Evolutionary conservation across 78 protist genomes (phyloP).

Genomic region (Creolimax fragrantissima): DNA sequence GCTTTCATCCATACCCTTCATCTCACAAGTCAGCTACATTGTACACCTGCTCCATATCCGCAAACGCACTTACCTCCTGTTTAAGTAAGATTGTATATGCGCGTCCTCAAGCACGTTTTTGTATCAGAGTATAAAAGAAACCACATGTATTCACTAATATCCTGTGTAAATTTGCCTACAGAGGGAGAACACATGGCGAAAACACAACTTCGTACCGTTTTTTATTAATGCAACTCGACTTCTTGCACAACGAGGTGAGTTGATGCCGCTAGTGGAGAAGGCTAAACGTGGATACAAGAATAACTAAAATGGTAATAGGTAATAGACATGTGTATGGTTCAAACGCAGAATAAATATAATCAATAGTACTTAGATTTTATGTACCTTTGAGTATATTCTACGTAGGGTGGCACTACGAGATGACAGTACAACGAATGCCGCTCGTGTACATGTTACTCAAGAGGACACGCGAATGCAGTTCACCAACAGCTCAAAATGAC

Average conservation of each 20-base stretch:
- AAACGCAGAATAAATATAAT: not conserved
- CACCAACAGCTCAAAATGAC: too few species aligned
- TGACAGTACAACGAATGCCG: not conserved
- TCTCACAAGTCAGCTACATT: too few species aligned
- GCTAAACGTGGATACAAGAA: not conserved
- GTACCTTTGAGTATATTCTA: not conserved
- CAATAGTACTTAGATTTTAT: not conserved
- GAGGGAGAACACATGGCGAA: conserved; percentile 74
- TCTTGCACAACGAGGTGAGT: conserved; percentile 39
- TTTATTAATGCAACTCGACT: conserved; percentile 54
- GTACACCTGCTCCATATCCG: too few species aligned
- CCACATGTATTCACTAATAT: not conserved
- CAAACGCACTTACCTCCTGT: too few species aligned
- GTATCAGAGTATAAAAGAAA: not conserved
- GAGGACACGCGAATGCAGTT: not conserved
- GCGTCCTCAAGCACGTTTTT: too few species aligned
- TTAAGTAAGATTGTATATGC: too few species aligned
- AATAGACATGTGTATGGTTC: not conserved
- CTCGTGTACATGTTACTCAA: not conserved
- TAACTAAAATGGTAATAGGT: not conserved
- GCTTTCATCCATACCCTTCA: too few species aligned
- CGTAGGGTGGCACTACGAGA: not conserved
- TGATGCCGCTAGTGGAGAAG: not conserved
- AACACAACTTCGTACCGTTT: conserved; percentile 89
- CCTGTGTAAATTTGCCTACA: not conserved